A percentile compares a stretch with the other conserved stretches of the same genome.
These are phyloP conservation scores for Venturia aucupariae DNA, from an alignment of 2,329 filamentous ascomycete species.

Conservation along the genomic window DNA sequence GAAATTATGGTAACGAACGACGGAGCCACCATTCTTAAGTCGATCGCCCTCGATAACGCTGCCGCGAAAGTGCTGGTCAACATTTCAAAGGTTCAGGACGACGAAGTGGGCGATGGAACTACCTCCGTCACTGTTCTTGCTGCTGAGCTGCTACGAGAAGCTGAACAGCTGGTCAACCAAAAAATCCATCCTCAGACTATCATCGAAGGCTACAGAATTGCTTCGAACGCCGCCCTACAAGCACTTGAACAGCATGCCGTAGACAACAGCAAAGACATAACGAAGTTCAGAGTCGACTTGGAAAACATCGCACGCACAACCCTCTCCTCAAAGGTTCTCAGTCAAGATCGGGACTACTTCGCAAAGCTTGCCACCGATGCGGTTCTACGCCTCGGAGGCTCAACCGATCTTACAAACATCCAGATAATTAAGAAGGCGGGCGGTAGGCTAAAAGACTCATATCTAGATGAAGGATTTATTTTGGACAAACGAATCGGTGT, in stretches of 20 bases:
- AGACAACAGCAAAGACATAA: constrained; percentile 76
- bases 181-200: constrained; percentile 99
- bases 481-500: constrained; percentile 98
- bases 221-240: constrained; percentile 75
- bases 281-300: constrained; percentile 82
- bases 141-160: constrained; percentile 88
- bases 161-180: constrained; percentile 92
- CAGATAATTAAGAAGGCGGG: constrained; percentile 99
- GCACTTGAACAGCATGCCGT: constrained; percentile 78
- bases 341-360: constrained; percentile 90
- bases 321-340: constrained; percentile 91
- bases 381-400: constrained; percentile 79
- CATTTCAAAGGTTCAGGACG: constrained; percentile 98
- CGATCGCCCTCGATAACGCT: constrained; percentile 96
- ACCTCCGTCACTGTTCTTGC: constrained; percentile 96
- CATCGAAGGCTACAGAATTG: constrained; percentile 98
- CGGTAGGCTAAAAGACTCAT: constrained; percentile 94
- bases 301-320: constrained; percentile 88
- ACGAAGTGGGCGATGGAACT: constrained; percentile 96
- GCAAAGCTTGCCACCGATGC: constrained; percentile 83
- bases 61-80: constrained; percentile 98
- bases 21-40: constrained; percentile 95
- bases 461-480: constrained; percentile 96
- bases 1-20: constrained; percentile 99
- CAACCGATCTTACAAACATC: constrained; percentile 91